A percentile compares a stretch with the other conserved stretches of the same genome.
phyloP scores from a whole-genome alignment of 768 basidiomycete genomes.

The Termitomyces sp. region DNA sequence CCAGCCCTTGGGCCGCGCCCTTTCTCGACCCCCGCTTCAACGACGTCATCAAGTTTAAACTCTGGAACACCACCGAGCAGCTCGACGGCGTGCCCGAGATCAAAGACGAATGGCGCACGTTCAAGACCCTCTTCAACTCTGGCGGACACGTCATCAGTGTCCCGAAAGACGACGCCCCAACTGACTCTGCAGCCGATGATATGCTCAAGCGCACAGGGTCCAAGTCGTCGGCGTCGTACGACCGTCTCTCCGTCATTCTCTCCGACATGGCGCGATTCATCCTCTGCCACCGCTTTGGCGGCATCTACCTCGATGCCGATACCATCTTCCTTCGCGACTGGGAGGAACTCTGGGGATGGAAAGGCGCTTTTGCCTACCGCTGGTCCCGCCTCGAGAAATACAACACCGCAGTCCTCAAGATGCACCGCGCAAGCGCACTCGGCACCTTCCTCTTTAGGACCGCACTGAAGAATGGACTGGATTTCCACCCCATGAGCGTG shows the following conservation, averaged over 20 bases:
- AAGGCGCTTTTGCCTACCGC: conserved; percentile 90
- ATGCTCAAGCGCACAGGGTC: conserved; percentile 78
- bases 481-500: conserved; percentile 95
- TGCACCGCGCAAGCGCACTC: conserved; percentile 86
- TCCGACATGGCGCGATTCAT: conserved; percentile 98
- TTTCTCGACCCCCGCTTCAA: conserved; percentile 88
- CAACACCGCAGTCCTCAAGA: conserved; percentile 87
- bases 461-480: conserved; percentile 83
- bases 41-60: conserved; percentile 83
- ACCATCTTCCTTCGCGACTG: conserved; percentile 90
- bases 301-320: conserved; percentile 92
- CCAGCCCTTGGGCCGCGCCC: conserved; percentile 87
- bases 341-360: conserved; percentile 97
- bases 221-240: conserved; percentile 81
- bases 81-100: conserved; percentile 84
- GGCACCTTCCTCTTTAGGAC: conserved; percentile 91
- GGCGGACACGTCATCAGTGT: conserved; percentile 73
- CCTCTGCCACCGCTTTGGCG: conserved; percentile 88
- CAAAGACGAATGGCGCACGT: conserved; percentile 78
- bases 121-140: conserved; percentile 81
- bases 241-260: conserved; percentile 85
- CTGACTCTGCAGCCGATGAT: conserved; percentile 36
- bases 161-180: conserved; percentile 30
- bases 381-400: conserved; percentile 92
- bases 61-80: conserved; percentile 98